A percentile compares a stretch with the other conserved stretches of the same genome.
phyloP scores from a whole-genome alignment of 2,329 filamentous ascomycete species.

The Neofusicoccum sp. region DNA sequence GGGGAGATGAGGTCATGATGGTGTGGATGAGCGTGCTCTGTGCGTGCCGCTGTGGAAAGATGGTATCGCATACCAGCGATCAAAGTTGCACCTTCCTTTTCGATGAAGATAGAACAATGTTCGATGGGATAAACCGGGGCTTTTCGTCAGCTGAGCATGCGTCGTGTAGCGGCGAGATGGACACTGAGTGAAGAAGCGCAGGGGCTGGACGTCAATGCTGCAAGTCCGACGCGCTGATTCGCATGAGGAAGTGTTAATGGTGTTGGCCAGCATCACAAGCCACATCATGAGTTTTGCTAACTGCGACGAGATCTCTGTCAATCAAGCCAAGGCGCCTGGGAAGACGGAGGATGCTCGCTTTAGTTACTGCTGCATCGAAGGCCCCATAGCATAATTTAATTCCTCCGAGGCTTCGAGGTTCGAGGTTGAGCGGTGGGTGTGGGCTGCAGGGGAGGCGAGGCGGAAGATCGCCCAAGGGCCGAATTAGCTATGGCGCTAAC shows the following conservation, averaged over 20 bases:
- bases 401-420: not conserved
- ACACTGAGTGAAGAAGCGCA: not conserved
- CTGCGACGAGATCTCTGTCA: not conserved
- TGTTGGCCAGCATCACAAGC: too few relatives aligned
- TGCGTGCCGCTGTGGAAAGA: too few relatives aligned
- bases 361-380: not conserved
- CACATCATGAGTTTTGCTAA: not conserved
- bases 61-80: not conserved
- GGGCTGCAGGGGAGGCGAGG: not conserved
- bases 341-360: not conserved
- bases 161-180: not conserved
- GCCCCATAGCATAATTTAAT: not conserved
- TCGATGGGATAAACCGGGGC: too few relatives aligned
- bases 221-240: not conserved
- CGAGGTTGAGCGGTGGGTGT: not conserved
- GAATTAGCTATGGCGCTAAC: not conserved
- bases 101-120: too few relatives aligned
- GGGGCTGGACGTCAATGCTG: not conserved
- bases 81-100: not conserved
- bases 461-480: constrained; percentile 4
- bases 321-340: not conserved
- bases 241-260: not conserved
- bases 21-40: too few relatives aligned
- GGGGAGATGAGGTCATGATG: too few relatives aligned
- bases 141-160: too few relatives aligned